These are phyloP conservation scores for Populus hybrid DNA, from an alignment of 441 rosid genomes.

Conservation along the genomic window DNA sequence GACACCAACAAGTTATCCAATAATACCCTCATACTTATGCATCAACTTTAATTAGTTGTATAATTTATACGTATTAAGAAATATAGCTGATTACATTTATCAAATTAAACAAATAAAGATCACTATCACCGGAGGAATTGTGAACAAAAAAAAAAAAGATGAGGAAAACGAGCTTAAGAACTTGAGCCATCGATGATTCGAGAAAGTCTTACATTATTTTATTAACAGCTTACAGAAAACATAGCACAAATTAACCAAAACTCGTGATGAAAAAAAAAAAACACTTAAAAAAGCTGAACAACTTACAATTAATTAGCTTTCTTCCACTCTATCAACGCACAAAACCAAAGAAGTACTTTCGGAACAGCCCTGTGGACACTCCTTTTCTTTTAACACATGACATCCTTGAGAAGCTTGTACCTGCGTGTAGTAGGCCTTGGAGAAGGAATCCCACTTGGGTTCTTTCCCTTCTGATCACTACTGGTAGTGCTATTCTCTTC, in stretches of 20 bases:
- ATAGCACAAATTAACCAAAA: slow-evolving; percentile 1
- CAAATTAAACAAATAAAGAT: not conserved
- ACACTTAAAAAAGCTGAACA: not conserved
- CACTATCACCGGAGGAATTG: not conserved
- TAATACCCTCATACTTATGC: no score
- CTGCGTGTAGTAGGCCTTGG: slow-evolving; percentile 77
- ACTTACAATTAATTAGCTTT: not conserved
- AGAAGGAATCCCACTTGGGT: slow-evolving; percentile 53
- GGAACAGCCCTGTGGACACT: not conserved
- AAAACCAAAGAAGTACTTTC: not conserved
- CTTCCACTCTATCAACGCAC: not conserved
- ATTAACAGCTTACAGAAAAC: slow-evolving; percentile 23
- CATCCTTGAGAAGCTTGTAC: slow-evolving; percentile 99
- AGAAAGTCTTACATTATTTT: slow-evolving; percentile 29
- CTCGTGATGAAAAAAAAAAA: not conserved
- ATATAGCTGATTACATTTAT: not conserved
- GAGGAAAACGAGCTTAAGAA: slow-evolving; percentile 24
- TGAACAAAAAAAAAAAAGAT: not conserved
- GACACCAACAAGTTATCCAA: not conserved
- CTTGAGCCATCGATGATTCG: slow-evolving; percentile 25
- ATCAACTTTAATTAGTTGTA: no score
- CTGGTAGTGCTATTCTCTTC: slow-evolving; percentile 30
- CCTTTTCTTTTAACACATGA: slow-evolving; percentile 52
- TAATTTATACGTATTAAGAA: not conserved
- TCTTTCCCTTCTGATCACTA: slow-evolving; percentile 42